Percentiles rank a stretch among this genome's conserved stretches.
phyloP scores from a whole-genome alignment of 2,329 filamentous ascomycete genomes.

The Ustilaginoidea virens region DNA sequence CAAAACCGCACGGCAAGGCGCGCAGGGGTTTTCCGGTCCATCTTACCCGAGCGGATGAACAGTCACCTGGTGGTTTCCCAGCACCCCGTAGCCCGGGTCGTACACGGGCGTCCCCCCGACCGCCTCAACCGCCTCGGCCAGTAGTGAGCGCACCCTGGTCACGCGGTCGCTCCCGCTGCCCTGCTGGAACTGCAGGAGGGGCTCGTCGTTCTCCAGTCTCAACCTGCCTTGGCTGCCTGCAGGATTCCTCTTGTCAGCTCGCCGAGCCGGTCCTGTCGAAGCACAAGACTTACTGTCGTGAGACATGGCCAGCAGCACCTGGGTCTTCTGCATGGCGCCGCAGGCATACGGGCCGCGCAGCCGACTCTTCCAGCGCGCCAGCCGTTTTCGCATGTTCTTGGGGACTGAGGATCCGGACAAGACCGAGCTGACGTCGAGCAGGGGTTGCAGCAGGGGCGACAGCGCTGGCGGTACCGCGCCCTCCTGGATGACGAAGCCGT shows the following conservation, averaged over 20 bases:
- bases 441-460: slow-evolving; percentile 36
- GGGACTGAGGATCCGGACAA: too few relatives aligned
- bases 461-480: slow-evolving; percentile 44
- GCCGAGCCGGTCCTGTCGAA: too few relatives aligned
- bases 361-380: slow-evolving; percentile 24
- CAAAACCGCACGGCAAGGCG: too few relatives aligned
- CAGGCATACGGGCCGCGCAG: slow-evolving; percentile 42
- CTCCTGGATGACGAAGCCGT: slow-evolving; percentile 50
- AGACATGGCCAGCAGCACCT: slow-evolving; percentile 51
- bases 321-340: slow-evolving; percentile 42
- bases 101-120: slow-evolving; percentile 45
- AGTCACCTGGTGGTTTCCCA: slow-evolving; percentile 42
- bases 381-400: slow-evolving; percentile 6
- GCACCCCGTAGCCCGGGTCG: slow-evolving; percentile 39
- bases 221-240: slow-evolving; percentile 42
- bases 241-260: too few relatives aligned
- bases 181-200: slow-evolving; percentile 42
- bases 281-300: slow-evolving; percentile 47
- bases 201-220: slow-evolving; percentile 42
- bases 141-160: slow-evolving; percentile 31
- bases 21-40: too few relatives aligned
- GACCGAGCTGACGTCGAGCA: too few relatives aligned
- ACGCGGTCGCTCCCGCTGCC: slow-evolving; percentile 41
- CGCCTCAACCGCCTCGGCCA: slow-evolving; percentile 37
- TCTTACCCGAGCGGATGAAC: slow-evolving; percentile 45